Evolutionary conservation across 75 land plant species (phyloP).

Genomic region (Picea glauca): DNA sequence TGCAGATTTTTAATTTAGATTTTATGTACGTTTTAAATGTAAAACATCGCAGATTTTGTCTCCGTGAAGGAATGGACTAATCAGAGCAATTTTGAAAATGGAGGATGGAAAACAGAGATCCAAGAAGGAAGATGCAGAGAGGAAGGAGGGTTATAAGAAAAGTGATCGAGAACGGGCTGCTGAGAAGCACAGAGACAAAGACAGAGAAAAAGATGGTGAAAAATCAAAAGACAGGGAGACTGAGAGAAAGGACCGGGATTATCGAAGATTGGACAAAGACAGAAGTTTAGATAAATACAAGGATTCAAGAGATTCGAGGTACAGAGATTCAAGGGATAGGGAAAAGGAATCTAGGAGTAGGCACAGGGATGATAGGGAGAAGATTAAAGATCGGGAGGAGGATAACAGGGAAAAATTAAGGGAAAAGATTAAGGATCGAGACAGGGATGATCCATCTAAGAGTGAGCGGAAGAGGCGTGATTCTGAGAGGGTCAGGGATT

Average conservation of each 20-base stretch:
- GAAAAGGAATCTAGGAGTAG: background rate
- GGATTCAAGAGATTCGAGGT: slow-evolving; percentile 2
- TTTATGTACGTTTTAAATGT: no score
- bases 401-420: background rate
- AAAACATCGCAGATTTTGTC: no score
- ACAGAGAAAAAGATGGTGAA: slow-evolving; percentile 5
- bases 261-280: slow-evolving; percentile 1
- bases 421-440: slow-evolving; percentile 10
- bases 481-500: slow-evolving; percentile 4
- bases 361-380: slow-evolving; percentile 4
- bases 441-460: background rate
- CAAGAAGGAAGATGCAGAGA: slow-evolving; percentile 24
- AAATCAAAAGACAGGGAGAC: slow-evolving; percentile 10
- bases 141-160: slow-evolving; percentile 1
- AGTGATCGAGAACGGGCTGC: slow-evolving; percentile 33
- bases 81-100: background rate
- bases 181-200: slow-evolving; percentile 14
- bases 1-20: no score
- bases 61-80: background rate
- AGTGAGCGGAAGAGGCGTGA: background rate
- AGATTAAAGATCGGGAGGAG: background rate
- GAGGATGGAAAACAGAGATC: slow-evolving; percentile 28
- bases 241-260: slow-evolving; percentile 13
- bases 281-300: background rate
- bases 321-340: slow-evolving; percentile 5